These are phyloP conservation scores for Datura wrightii DNA, from an alignment of 257 asterid genomes.

Conservation along the genomic window DNA sequence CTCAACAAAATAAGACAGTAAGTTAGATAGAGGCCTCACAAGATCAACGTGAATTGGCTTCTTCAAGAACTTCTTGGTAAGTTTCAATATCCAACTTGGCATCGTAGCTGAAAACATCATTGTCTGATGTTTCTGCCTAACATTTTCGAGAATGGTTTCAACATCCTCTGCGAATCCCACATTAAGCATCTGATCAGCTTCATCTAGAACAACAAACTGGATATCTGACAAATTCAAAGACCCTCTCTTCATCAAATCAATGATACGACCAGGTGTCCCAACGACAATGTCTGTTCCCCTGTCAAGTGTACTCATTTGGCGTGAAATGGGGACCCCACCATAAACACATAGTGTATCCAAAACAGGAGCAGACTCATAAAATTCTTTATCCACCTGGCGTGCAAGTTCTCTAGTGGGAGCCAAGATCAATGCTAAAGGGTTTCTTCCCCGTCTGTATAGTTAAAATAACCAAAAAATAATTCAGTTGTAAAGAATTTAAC, in stretches of 20 bases:
- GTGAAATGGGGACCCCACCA: slow-evolving; percentile 82
- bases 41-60: slow-evolving; percentile 83
- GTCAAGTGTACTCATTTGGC: slow-evolving; percentile 84
- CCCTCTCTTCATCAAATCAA: slow-evolving; percentile 90
- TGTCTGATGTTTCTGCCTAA: slow-evolving; percentile 85
- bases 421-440: slow-evolving; percentile 76
- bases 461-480: slow-evolving; percentile 32
- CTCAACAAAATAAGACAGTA: slow-evolving; percentile 16
- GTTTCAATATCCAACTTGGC: slow-evolving; percentile 90
- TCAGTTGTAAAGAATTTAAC: not conserved
- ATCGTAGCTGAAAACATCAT: slow-evolving; percentile 99
- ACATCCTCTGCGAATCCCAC: slow-evolving; percentile 98
- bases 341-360: slow-evolving; percentile 85
- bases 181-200: slow-evolving; percentile 98
- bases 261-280: slow-evolving; percentile 94
- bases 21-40: slow-evolving; percentile 53
- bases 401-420: slow-evolving; percentile 99
- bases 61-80: slow-evolving; percentile 80
- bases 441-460: slow-evolving; percentile 71
- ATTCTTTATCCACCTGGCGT: slow-evolving; percentile 88
- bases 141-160: slow-evolving; percentile 76
- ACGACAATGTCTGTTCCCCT: slow-evolving; percentile 85
- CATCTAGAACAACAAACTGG: slow-evolving; percentile 87
- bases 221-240: slow-evolving; percentile 70
- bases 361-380: slow-evolving; percentile 71